Conservation (phyloP, 2,329 filamentous ascomycete species). For the Nemania sp. region DNA sequence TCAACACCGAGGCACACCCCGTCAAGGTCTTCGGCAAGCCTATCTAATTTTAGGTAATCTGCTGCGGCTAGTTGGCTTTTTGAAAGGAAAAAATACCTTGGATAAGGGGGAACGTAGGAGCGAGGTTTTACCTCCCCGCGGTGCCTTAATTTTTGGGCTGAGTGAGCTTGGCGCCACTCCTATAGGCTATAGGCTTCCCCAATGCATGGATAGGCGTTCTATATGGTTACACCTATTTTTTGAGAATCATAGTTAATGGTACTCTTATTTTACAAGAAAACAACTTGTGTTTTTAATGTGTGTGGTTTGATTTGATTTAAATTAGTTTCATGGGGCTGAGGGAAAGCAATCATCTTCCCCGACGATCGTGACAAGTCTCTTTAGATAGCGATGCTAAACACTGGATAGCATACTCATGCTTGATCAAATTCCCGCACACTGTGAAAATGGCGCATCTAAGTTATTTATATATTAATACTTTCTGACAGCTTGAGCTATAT, state of each 20-base stretch:
- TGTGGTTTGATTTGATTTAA: not conserved
- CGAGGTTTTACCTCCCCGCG: not conserved
- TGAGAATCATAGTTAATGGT: conserved; percentile 23
- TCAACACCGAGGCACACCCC: conserved; percentile 61
- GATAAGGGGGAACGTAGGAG: not conserved
- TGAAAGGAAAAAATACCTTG: conserved; percentile 18
- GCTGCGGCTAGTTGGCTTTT: not conserved
- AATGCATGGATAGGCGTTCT: conserved; percentile 37
- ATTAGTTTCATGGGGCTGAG: too few species aligned
- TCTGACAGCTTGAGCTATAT: not conserved
- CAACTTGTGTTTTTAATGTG: not conserved
- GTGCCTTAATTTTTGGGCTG: conserved; percentile 7
- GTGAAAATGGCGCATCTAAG: not conserved
- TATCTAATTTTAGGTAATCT: conserved; percentile 36
- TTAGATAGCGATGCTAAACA: too few species aligned
- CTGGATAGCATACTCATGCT: too few species aligned
- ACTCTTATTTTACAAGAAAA: conserved; percentile 12
- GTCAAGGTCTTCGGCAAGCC: conserved; percentile 47
- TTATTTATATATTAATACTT: not conserved
- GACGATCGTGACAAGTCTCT: not conserved
- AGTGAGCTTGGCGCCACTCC: not conserved
- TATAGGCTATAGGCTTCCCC: conserved; percentile 4
- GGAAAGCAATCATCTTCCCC: not conserved
- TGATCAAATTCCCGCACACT: too few species aligned
- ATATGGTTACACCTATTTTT: conserved; percentile 3